Evolutionary conservation across 768 basidiomycete genomes (phyloP), one percentile per base, ranked within the genome.

Genomic region (Mycena epipterygia): DNA sequence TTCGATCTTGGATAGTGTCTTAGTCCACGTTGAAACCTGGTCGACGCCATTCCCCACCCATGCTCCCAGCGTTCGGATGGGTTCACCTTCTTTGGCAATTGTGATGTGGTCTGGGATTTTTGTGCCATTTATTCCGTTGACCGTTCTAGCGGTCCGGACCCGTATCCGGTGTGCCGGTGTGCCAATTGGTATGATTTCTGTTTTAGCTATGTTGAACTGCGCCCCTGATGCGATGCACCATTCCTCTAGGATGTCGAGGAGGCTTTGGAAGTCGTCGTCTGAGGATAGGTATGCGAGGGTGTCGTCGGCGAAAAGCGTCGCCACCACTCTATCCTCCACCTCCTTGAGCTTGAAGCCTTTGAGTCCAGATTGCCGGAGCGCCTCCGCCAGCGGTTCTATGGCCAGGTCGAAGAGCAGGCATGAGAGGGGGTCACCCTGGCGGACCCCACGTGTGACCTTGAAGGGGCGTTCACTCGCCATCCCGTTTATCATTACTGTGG

Each of bases 391-490:
- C n/a, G n/a, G n/a, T n/a, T n/a, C n/a, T n/a, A n/a, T n/a, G n/a
- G n/a, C n/a, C n/a, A n/a, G n/a, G n/a, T n/a, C n/a, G n/a, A n/a
- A n/a, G n/a, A n/a, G n/a, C n/a, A n/a, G n/a, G n/a, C n/a, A n/a
- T n/a, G n/a, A 81, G 0, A 81, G 64, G 0, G 79, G 77, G 69
- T 81, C 79, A 9, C 78, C 80, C 25, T 82, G 82, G 13, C 78
- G 12, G 0, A 81, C 80, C 0, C 81, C 79, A 13, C 79, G 52
- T 0, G 61, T 75, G 6, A 80, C 71, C 23, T 44, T 57, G 60
- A 73, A 79, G 0, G 70, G 48, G 25, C 11, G 16, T 27, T 75
- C 74, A 7, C 72, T 30, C 0, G 48, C 17, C 14, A 32, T 32
- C 6, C 80, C 77, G n/a, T 81, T 81, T 1, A 81, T 39, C 29